Evolutionary conservation across 768 basidiomycete species (phyloP).

Genomic region (Rhizopogon roseolus): DNA sequence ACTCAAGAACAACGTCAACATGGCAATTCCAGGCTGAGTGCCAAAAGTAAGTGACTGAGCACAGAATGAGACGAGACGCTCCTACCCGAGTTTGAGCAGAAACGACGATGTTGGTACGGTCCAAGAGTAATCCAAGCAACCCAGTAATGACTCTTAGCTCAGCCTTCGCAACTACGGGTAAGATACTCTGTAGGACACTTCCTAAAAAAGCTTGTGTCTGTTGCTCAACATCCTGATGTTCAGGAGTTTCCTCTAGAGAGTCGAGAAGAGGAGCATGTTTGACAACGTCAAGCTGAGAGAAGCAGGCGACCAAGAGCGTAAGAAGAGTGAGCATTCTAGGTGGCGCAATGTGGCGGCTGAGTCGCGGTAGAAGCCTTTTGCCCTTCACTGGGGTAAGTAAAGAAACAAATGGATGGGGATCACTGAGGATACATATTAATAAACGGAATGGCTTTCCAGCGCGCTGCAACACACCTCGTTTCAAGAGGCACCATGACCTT

Average conservation of each 20-base stretch:
- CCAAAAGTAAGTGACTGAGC: conserved; percentile 1
- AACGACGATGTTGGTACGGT: conserved; percentile 67
- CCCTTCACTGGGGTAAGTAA: conserved; percentile 86
- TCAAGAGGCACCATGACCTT: conserved; percentile 90
- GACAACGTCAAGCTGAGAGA: conserved; percentile 91
- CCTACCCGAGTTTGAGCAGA: conserved; percentile 80
- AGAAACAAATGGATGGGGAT: conserved; percentile 96
- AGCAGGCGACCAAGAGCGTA: conserved; percentile 91
- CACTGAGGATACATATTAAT: conserved; percentile 36
- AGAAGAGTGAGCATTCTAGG: conserved; percentile 82
- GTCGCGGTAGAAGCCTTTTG: conserved; percentile 85
- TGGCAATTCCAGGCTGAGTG: conserved; percentile 80
- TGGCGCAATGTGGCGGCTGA: conserved; percentile 76
- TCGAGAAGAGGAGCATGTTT: conserved; percentile 71
- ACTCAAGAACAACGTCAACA: conserved; percentile 87
- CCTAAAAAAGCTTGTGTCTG: conserved; percentile 88
- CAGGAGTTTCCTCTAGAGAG: conserved; percentile 52
- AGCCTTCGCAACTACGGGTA: conserved; percentile 76
- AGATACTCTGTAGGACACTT: conserved; percentile 81
- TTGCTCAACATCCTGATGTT: conserved; percentile 69
- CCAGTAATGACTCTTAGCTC: conserved; percentile 82
- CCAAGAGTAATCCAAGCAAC: conserved; percentile 75
- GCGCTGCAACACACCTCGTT: conserved; percentile 58
- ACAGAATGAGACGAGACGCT: conserved; percentile 4
- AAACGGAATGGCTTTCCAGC: background rate